Evolutionary conservation across 2,329 filamentous ascomycete species (phyloP), one percentile per base, ranked within the genome.

Genomic region (Fusarium acutatum): DNA sequence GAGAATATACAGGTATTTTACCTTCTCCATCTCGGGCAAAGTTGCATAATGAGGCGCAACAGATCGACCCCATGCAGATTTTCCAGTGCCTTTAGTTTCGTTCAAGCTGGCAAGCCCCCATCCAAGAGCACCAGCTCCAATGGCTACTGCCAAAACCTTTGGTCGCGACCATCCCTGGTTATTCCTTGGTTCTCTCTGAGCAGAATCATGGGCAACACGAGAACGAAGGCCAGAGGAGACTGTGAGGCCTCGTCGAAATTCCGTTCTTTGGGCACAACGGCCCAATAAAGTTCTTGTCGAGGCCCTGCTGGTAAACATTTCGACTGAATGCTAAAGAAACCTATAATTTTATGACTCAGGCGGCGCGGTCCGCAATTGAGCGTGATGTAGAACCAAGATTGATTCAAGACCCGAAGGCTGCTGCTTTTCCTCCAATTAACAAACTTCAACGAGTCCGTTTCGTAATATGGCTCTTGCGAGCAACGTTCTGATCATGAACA

Each of bases 21-120:
- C 84, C 74, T 80, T 71, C 61, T 84, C 79, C 84, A 86, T 85
- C 73, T 85, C 84, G n/a, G 75, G 69, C 71, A 83, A 72, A 57
- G 76, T 84, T 24, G 84, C 85, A 72, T 86, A 87, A 18, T 79
- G 78, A 44, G 80, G 71, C 30, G 74, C 76, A 61, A 72, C 54
- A 34, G 72, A 24, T 41, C 74, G 56, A 47, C 72, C 58, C 64
- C 69, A 64, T 69, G 74, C 58, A 62, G 63, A 46, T n/a, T 53
- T 53, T 32, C 60, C 62, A n/a, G 43, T 40, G n/a, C 66, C 57
- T 37, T 41, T 69, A 20, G 60, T 47, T 14, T 64, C 65, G 17
- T 67, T 75, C 71, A 76, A 77, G 37, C 79, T 79, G 13, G 84
- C 83, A 28, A 83, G 60, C 6, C 82, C 82, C 84, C 84, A 86